Evolutionary conservation across 345 rosid species (phyloP), one percentile per base, ranked within the genome.

Genomic region (Eutrema japonicum): DNA sequence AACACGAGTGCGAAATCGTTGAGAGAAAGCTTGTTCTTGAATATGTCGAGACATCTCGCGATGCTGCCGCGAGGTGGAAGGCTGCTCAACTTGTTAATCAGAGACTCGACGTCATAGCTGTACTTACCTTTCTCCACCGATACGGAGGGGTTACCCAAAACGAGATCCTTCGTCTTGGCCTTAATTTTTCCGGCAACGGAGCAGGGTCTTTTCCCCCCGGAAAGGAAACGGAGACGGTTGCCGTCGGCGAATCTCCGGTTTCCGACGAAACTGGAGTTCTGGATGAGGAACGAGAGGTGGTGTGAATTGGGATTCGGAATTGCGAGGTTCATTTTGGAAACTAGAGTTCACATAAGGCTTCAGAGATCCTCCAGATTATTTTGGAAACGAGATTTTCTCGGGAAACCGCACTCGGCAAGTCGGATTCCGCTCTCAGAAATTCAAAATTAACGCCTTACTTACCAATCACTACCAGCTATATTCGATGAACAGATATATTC

Each of bases 1-100:
- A 89, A 95, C 14, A 88, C 99, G 59, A 88, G 68, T n/a, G 92
- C 79, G 83, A 95, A 95, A 80, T 95, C 99, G 73, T 86, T 88
- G 10, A 85, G 66, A 4, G 99, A 95, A 4, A 95, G 97, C 90
- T 88, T 91, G 84, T 86, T 94, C 76, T 89, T 90, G 84, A 88
- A 94, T 56, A 84, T 65, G 53, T 94, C 97, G 56, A 94, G 81
- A 50, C 95, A 89, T 0, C 97, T 83, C 0, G 97, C 98, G 68
- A 94, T 89, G 85, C 97, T 91, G 47, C 98, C 96, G 0, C 97
- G 99, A 0, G 99, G 99, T 2, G 99, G 96, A 29, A 95, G 95
- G 81, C 96, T 88, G 83, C 96, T 89, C n/a, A 92, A 88, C 78
- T 89, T 95, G 89, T 91, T 95, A 79, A 95, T 95, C 40, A 95